Conservation (phyloP, 176 grass and related monocot species). For the Raddia distichophylla region DNA sequence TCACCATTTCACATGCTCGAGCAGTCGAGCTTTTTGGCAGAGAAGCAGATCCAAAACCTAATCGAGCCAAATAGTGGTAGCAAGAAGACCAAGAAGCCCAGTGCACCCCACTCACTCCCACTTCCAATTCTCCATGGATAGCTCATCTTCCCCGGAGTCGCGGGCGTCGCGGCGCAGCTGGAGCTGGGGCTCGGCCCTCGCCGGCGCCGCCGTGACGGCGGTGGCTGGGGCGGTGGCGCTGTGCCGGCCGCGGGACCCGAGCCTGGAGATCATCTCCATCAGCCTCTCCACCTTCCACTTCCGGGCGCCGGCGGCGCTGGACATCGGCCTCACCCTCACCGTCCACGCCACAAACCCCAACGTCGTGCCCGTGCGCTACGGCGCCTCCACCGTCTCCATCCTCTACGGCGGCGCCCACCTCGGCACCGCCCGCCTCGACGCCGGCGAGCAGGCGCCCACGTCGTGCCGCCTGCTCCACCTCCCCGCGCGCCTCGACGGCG, state of each 20-base stretch:
- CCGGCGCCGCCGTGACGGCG: constrained; percentile 55
- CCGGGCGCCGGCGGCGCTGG: constrained; percentile 60
- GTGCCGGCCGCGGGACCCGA: constrained; percentile 64
- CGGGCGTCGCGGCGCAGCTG: constrained; percentile 33
- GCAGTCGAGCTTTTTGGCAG: not conserved
- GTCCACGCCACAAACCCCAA: constrained; percentile 89
- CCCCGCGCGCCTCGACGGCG: constrained; percentile 61
- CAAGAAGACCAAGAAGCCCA: not conserved
- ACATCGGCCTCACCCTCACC: constrained; percentile 80
- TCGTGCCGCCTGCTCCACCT: constrained; percentile 84
- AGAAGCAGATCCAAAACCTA: not conserved
- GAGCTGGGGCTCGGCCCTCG: constrained; percentile 71
- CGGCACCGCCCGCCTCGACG: constrained; percentile 68
- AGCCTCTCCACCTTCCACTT: constrained; percentile 72
- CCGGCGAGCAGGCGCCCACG: constrained; percentile 61
- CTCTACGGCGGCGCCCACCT: constrained; percentile 70
- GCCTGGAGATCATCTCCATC: constrained; percentile 84
- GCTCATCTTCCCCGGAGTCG: constrained; percentile 24
- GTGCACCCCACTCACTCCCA: not conserved
- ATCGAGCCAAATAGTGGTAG: not conserved
- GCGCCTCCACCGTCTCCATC: constrained; percentile 65
- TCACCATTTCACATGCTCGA: too few relatives aligned
- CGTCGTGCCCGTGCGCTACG: constrained; percentile 70
- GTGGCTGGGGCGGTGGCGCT: constrained; percentile 41
- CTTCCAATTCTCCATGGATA: constrained; percentile 9